These are phyloP conservation scores for Cudoniella acicularis DNA, from an alignment of 495 filamentous ascomycete genomes.

Conservation along the genomic window DNA sequence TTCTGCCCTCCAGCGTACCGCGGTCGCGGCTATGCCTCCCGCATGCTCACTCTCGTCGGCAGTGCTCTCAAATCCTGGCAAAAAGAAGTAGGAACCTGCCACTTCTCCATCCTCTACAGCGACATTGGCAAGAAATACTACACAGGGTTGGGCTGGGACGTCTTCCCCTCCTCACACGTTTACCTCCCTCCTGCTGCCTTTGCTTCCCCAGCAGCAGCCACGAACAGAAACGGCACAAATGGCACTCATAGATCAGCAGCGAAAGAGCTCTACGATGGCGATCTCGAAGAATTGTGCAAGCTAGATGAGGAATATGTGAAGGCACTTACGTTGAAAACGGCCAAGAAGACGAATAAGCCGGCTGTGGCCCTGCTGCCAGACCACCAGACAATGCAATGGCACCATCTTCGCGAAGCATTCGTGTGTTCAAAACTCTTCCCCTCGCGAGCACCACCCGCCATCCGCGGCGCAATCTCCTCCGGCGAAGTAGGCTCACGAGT, in stretches of 20 bases:
- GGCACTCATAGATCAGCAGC: background rate
- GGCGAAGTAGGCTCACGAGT: conserved; percentile 48
- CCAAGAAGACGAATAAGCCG: conserved; percentile 24
- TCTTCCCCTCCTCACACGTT: conserved; percentile 69
- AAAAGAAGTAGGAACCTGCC: conserved; percentile 27
- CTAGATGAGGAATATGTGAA: conserved; percentile 52
- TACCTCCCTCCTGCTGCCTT: conserved; percentile 47
- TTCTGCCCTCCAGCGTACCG: conserved; percentile 72
- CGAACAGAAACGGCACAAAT: conserved; percentile 1
- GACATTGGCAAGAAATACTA: conserved; percentile 97
- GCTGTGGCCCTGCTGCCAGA: conserved; percentile 70
- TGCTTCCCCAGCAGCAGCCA: too few relatives aligned
- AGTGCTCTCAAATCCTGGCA: conserved; percentile 21
- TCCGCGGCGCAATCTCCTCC: conserved; percentile 65
- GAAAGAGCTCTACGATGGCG: conserved; percentile 25
- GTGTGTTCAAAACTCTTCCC: conserved; percentile 54
- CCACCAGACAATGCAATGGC: conserved; percentile 73
- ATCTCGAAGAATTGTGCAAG: conserved; percentile 53
- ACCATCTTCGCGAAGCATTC: conserved; percentile 83
- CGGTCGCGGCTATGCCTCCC: conserved; percentile 72
- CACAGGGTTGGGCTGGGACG: conserved; percentile 73
- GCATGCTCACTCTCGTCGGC: conserved; percentile 53
- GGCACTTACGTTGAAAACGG: conserved; percentile 17
- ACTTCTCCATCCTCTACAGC: conserved; percentile 67
- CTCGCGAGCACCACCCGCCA: conserved; percentile 38